phyloP scores from a whole-genome alignment of 2,329 filamentous ascomycete genomes.

The Lomentospora prolificans region DNA sequence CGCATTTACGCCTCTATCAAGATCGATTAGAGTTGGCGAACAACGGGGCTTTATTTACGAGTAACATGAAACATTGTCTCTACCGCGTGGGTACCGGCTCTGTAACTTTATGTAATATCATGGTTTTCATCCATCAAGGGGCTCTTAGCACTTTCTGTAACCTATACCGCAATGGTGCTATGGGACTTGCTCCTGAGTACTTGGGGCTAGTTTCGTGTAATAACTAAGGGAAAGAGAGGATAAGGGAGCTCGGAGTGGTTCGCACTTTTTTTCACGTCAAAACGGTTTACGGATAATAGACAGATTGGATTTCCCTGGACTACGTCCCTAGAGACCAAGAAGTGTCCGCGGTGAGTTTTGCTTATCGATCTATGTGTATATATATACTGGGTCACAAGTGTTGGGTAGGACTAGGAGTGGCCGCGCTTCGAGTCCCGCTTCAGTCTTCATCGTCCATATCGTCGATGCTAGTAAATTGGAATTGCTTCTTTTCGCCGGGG shows the following conservation, averaged over 20 bases:
- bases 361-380: no score
- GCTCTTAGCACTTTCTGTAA: neutral
- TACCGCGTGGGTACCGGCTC: neutral
- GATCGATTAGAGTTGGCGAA: slow-evolving; percentile 57
- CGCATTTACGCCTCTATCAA: slow-evolving; percentile 98
- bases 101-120: slow-evolving; percentile 6
- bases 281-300: neutral
- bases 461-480: slow-evolving; percentile 44
- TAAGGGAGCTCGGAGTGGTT: neutral
- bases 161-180: neutral
- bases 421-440: neutral
- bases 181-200: neutral
- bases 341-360: no score
- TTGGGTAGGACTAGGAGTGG: no score
- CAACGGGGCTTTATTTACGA: neutral
- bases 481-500: slow-evolving; percentile 38
- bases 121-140: neutral
- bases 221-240: neutral
- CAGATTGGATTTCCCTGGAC: no score
- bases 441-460: slow-evolving; percentile 40
- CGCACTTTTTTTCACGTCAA: neutral
- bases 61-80: neutral
- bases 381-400: no score
- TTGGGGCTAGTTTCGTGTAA: neutral
- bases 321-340: no score